Evolutionary conservation across 2,329 filamentous ascomycete species (phyloP).

Genomic region (Aspergillus fructus): DNA sequence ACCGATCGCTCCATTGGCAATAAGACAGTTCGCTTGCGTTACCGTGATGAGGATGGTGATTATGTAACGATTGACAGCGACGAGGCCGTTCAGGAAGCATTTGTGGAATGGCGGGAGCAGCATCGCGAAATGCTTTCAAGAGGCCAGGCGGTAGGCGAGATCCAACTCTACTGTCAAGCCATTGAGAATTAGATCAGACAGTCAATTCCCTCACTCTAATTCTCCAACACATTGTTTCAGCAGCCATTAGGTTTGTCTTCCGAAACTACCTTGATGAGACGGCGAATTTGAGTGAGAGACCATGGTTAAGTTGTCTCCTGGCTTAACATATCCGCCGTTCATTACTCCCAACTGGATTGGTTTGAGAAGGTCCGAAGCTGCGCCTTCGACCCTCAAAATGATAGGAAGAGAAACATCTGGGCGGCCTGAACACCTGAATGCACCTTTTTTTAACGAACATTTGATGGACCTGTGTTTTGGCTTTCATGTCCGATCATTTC

Average conservation of each 20-base stretch:
- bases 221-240: constrained; percentile 7
- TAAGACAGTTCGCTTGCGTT: constrained; percentile 81
- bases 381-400: constrained; percentile 12
- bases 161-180: constrained; percentile 78
- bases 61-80: constrained; percentile 92
- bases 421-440: neutral
- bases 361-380: constrained; percentile 26
- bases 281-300: constrained; percentile 9
- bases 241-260: constrained; percentile 10
- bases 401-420: constrained; percentile 1
- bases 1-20: constrained; percentile 80
- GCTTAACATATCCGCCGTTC: constrained; percentile 20
- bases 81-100: constrained; percentile 93
- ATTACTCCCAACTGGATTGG: constrained; percentile 32
- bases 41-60: constrained; percentile 88
- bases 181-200: constrained; percentile 36
- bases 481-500: constrained; percentile 1
- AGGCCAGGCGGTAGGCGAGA: constrained; percentile 81
- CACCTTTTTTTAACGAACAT: constrained; percentile 3
- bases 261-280: constrained; percentile 15
- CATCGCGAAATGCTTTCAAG: constrained; percentile 59
- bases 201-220: constrained; percentile 1
- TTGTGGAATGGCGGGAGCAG: constrained; percentile 88
- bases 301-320: constrained; percentile 22
- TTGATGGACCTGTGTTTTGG: constrained; percentile 1